Percentiles rank a stretch among this genome's conserved stretches.
These are phyloP conservation scores for Aspergillus unguis DNA, from an alignment of 2,329 filamentous ascomycete species.

Conservation along the genomic window DNA sequence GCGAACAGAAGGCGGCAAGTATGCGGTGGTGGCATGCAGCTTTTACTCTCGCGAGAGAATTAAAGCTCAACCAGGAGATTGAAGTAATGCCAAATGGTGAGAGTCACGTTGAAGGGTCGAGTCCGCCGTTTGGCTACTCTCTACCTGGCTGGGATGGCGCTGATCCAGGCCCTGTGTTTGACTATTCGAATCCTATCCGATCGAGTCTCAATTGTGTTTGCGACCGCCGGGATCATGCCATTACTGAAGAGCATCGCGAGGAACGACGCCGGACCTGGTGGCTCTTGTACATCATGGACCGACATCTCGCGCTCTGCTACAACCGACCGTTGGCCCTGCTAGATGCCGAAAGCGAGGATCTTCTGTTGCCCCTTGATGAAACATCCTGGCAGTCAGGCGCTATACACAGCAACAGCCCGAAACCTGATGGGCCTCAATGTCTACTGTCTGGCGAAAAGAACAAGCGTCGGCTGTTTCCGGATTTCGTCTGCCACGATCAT, in stretches of 20 bases:
- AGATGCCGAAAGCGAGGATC: conserved; percentile 79
- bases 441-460: conserved; percentile 32
- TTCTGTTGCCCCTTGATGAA: conserved; percentile 85
- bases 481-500: conserved; percentile 80
- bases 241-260: conserved; percentile 79
- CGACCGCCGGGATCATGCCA: conserved; percentile 31
- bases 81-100: conserved; percentile 33
- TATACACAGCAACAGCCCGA: conserved; percentile 57
- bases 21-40: conserved; percentile 94
- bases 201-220: conserved; percentile 37
- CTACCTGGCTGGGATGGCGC: conserved; percentile 43
- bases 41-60: conserved; percentile 82
- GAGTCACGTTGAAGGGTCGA: conserved; percentile 29
- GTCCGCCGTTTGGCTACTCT: conserved; percentile 33
- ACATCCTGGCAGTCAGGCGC: conserved; percentile 81
- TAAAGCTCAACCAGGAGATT: conserved; percentile 82
- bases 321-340: conserved; percentile 84
- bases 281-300: conserved; percentile 86
- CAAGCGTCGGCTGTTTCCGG: conserved; percentile 64
- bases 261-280: conserved; percentile 90
- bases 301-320: conserved; percentile 86
- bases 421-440: conserved; percentile 36
- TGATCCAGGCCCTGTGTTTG: conserved; percentile 47
- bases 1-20: conserved; percentile 92
- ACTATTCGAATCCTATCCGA: conserved; percentile 38